Evolutionary conservation across 1,139 yeast species (phyloP), one percentile per base, ranked within the genome.

Genomic region (Zygoascus hellenicus): DNA sequence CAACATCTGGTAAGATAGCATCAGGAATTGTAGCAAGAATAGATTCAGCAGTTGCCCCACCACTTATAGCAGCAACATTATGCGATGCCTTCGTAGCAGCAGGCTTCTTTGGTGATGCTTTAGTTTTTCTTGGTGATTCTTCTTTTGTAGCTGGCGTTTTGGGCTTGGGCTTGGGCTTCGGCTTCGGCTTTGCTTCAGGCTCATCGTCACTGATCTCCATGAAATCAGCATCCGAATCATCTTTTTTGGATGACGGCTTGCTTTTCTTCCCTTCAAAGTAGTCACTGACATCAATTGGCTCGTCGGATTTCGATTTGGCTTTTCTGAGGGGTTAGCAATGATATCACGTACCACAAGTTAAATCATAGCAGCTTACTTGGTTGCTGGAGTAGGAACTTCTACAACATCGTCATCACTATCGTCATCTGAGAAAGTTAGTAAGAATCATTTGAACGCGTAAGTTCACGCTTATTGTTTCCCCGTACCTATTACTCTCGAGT

Each of bases 1-100:
- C 76, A 3, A 69, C 67, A 22, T 77, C 81, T 2, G 88, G 86
- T 36, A 84, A 68, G 19, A 71, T 78, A 0, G 89, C 90, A 60
- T 84, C 88, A 0, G 88, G 83, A 46, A 86, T 82, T 4, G 68
- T 63, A 5, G 76, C 70, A 34, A 86, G 68, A 1, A 85, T 67
- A 1, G 78, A 80, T 28, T 71, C 75, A 0, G 84, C 87, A 2
- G 33, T 42, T 29, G 19, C 14, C 16, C 35, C 43, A 7, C 51
- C 41, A 5, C 36, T 48, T 9, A 54, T 26, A 13, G 46, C 28
- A 28, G 29, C 26, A 9, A 44, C 26, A 5, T 35, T 39, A 16
- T 34, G 35, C 2, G 48, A 14, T 15, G 47, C 9, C 41, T 43
- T 38, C 34, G 35, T 39, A 1, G 48, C 37, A 19, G 49, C 29